Conservation (phyloP, 441 rosid species). For the Arabidopsis hybrid region DNA sequence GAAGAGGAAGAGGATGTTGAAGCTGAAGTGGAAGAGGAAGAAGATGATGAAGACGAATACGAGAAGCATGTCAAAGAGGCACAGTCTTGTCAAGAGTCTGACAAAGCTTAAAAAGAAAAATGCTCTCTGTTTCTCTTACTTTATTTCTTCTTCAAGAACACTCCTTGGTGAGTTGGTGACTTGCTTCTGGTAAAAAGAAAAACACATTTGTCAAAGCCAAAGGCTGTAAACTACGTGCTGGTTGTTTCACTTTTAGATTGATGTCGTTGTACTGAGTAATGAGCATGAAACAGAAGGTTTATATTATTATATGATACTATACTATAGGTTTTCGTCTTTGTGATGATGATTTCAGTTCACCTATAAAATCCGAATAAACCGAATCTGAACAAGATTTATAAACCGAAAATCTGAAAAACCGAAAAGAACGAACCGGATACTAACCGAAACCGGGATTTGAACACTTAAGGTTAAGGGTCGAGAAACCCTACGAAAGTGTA, state of each 20-base stretch:
- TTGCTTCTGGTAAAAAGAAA: neutral
- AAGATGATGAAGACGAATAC: constrained; percentile 72
- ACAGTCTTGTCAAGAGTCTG: constrained; percentile 48
- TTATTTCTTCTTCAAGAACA: neutral
- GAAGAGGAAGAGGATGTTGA: constrained; percentile 70
- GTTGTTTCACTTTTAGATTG: constrained; percentile 13
- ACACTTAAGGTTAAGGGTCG: too few relatives aligned
- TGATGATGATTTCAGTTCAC: too few relatives aligned
- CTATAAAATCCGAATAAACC: too few relatives aligned
- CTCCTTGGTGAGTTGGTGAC: neutral
- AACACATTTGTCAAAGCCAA: neutral
- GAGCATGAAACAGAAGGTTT: too few relatives aligned
- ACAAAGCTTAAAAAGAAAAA: constrained; percentile 13
- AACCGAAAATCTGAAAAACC: too few relatives aligned
- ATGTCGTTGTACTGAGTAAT: too few relatives aligned
- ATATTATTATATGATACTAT: too few relatives aligned
- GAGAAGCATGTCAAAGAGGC: constrained; percentile 88
- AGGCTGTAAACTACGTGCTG: constrained; percentile 15
- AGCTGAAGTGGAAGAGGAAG: constrained; percentile 56
- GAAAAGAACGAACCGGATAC: too few relatives aligned
- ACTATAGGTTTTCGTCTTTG: too few relatives aligned
- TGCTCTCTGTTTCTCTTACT: neutral
- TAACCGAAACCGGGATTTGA: too few relatives aligned
- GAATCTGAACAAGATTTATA: too few relatives aligned
- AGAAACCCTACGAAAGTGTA: neutral